A percentile compares a stretch with the other conserved stretches of the same genome.
These are phyloP conservation scores for Juglanconis sp. DNA, from an alignment of 2,329 filamentous ascomycete genomes.

Conservation along the genomic window DNA sequence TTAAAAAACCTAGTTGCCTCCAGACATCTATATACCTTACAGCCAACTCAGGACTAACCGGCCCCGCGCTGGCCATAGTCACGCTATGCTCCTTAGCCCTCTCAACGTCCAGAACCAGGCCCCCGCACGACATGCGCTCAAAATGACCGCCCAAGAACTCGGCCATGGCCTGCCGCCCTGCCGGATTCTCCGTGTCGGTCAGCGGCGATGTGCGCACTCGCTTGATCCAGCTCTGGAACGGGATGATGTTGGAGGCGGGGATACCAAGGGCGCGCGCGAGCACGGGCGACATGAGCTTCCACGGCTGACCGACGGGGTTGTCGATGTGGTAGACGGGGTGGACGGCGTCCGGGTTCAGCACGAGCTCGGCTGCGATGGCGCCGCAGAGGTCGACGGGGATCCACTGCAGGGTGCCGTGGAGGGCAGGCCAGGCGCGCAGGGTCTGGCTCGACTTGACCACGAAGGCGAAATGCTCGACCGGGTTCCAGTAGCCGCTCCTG, in stretches of 20 bases:
- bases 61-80: background rate
- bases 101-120: slow-evolving; percentile 25
- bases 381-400: slow-evolving; percentile 40
- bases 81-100: slow-evolving; percentile 22
- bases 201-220: slow-evolving; percentile 23
- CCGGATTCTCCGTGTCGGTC: slow-evolving; percentile 24
- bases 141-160: slow-evolving; percentile 30
- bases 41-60: background rate
- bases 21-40: background rate
- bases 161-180: slow-evolving; percentile 19
- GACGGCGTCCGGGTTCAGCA: slow-evolving; percentile 2
- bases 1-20: background rate
- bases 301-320: slow-evolving; percentile 10
- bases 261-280: slow-evolving; percentile 21
- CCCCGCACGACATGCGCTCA: slow-evolving; percentile 28
- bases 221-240: slow-evolving; percentile 24
- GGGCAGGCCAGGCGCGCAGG: slow-evolving; percentile 36
- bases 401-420: slow-evolving; percentile 41
- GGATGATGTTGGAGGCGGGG: background rate
- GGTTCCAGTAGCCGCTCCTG: slow-evolving; percentile 52
- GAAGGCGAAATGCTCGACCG: slow-evolving; percentile 47
- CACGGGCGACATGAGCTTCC: background rate
- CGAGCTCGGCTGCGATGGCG: slow-evolving; percentile 24
- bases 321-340: slow-evolving; percentile 18
- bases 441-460: slow-evolving; percentile 48